Evolutionary conservation across 2,329 filamentous ascomycete species (phyloP), one percentile per base, ranked within the genome.

Genomic region (Aspergillus melleus): DNA sequence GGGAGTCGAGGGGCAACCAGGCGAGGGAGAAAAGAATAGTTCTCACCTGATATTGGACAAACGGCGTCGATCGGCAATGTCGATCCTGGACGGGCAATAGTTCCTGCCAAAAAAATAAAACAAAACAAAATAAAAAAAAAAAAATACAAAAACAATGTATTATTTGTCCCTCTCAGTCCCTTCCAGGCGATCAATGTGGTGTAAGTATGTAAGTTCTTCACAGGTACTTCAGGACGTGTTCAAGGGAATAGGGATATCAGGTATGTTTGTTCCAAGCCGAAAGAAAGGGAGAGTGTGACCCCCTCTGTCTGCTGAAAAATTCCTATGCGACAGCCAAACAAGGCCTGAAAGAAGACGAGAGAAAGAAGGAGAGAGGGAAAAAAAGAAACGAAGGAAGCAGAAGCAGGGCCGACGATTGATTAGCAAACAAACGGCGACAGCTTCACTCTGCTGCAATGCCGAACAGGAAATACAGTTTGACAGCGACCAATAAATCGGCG

Each of bases 21-120:
- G 64, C 39, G 61, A 66, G 59, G 61, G 39, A 60, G 63, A 36
- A 54, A 29, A 55, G 57, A 55, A 63, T 59, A 61, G 58, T 62
- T 57, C 64, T 61, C 59, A 65, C 61, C 61, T 59, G 62, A 59
- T 59, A 54, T 57, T 63, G 52, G 58, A 57, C 53, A 61, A 61
- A 42, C 36, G 36, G 36, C 36, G 36, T 42, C 50, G 63, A 66
- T 63, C 64, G 61, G 60, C 54, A 56, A 55, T 59, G 62, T 55
- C 57, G 62, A 64, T 66, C 66, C 58, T 52, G 24, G 24, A 58
- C 36, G 50, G 58, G 52, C 47, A 61, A 58, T 51, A 36, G 49
- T 54, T 19, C 50, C 55, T 29, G 50, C 44, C 42, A 30, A 49
- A 47, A 36, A 42, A 20, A 19, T 20, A 29, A 29, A n/a, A n/a